Base-by-base conservation (phyloP, 2,329 filamentous ascomycete genomes). In the Septoria linicola region DNA sequence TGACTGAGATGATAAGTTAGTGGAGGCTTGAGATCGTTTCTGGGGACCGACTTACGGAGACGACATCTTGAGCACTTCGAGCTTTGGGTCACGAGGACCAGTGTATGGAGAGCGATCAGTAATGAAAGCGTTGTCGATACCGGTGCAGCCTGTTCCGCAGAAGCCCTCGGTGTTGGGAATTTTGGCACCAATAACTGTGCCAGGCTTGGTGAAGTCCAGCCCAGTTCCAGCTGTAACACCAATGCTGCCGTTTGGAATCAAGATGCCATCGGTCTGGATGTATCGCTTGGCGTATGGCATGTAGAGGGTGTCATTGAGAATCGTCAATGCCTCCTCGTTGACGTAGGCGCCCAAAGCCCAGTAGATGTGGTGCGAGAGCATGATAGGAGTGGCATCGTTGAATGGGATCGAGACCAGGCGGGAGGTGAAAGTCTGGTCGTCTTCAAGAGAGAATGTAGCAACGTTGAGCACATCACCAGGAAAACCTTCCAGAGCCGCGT, bases 301-400 rank as follows among this genome's bases (percentile, higher is more conserved):
- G 67, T 84, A 77, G 39, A 91, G 76, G 11, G 83, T 85, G 73
- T 90, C 85, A 72, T 90, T 87, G 47, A 88, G 75, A 11, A 80
- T 78, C 1, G 73, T 75, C 51, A 76, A 74, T 2, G 85, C 87
- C 66, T 86, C 77, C 51, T 85, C 81, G 72, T 90, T 89, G 63
- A 84, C 78, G 63, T 87, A 92, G 27, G 84, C 88, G 63, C 91
- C 87, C 37, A 92, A 75, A 68, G 91, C 91, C 88, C 87, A 92
- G 76, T 92, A 92, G 6, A 80, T 81, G 68, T 85, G 83, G 36
- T 82, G 81, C 66, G 80, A 87, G 51, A 92, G 77, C 87, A 92
- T 91, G 68, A 92, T 89, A 41, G 88, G 88, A 4, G 88, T 91
- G 72, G 83, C 85, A 72, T 87, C 82, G 23, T 84, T 88, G 7